A percentile compares a stretch with the other conserved stretches of the same genome.
Conservation (phyloP, 1,284 basidiomycete genomes). For the Ganoderma leucocontextum region DNA sequence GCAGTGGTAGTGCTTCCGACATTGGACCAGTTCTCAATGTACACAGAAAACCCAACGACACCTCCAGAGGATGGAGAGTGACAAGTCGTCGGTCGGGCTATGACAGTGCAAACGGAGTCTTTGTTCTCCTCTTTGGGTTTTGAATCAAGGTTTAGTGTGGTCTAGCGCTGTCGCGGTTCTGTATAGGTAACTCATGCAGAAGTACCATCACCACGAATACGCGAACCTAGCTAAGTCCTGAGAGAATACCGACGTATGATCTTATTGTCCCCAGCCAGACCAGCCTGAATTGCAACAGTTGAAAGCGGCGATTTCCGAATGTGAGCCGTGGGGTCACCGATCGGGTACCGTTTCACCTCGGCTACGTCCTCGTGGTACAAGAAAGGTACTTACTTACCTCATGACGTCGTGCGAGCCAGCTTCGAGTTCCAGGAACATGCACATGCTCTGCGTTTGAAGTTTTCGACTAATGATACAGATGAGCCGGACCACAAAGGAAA, state of each 20-base stretch:
- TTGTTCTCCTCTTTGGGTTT: slow-evolving; percentile 6
- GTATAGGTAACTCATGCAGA: background rate
- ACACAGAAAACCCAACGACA: background rate
- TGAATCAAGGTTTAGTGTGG: background rate
- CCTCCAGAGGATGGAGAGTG: background rate
- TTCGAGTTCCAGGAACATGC: background rate
- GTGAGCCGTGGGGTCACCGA: background rate
- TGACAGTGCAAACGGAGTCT: background rate
- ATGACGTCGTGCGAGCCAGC: background rate
- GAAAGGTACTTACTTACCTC: background rate
- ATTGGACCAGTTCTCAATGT: background rate
- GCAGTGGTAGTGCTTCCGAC: background rate
- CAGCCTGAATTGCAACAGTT: background rate
- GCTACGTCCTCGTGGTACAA: background rate
- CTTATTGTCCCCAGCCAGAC: background rate
- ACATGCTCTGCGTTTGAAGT: background rate
- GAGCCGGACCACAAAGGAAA: background rate
- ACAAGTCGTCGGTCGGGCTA: background rate
- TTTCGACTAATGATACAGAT: slow-evolving; percentile 6
- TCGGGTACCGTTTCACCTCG: background rate
- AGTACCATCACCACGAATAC: background rate
- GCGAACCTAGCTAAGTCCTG: background rate
- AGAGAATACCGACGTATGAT: background rate
- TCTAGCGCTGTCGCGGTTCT: background rate
- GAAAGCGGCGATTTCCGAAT: background rate